phyloP scores from a whole-genome alignment of 2,329 filamentous ascomycete species.

The Aulographum hederae region DNA sequence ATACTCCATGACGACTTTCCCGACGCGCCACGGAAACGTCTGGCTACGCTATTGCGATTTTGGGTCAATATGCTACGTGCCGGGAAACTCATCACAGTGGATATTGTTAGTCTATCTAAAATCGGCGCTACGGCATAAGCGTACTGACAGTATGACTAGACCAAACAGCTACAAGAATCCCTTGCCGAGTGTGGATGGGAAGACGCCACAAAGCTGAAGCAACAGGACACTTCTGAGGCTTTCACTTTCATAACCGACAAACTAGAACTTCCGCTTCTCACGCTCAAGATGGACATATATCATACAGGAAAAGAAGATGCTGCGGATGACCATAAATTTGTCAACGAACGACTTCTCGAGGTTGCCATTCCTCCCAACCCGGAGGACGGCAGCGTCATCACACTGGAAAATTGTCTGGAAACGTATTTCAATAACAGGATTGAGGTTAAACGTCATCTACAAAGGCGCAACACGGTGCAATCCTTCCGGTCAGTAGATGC shows the following conservation, averaged over 20 bases:
- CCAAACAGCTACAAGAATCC: constrained; percentile 63
- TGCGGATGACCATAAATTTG: constrained; percentile 81
- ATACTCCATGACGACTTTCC: constrained; percentile 69
- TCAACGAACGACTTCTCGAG: constrained; percentile 80
- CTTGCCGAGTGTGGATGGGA: constrained; percentile 76
- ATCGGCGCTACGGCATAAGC: not conserved
- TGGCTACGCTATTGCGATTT: constrained; percentile 62
- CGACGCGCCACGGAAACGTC: constrained; percentile 48
- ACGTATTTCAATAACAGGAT: constrained; percentile 90
- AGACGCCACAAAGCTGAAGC: constrained; percentile 56
- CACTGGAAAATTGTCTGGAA: constrained; percentile 79
- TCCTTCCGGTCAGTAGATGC: constrained; percentile 22
- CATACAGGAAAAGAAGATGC: constrained; percentile 73
- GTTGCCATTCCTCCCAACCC: constrained; percentile 69
- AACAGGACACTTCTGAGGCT: constrained; percentile 91
- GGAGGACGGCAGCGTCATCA: constrained; percentile 47
- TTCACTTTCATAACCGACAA: constrained; percentile 90
- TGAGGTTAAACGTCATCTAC: constrained; percentile 64
- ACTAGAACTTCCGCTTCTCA: constrained; percentile 70
- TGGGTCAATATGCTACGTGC: constrained; percentile 88
- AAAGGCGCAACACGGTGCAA: constrained; percentile 38
- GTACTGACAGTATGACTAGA: constrained; percentile 29
- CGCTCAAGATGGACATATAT: constrained; percentile 85
- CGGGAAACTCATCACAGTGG: constrained; percentile 67
- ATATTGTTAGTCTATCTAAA: constrained; percentile 45